Percentiles rank a stretch among this genome's conserved stretches.
These are phyloP conservation scores for Bauhinia variegata DNA, from an alignment of 306 rosid genomes.

Conservation along the genomic window DNA sequence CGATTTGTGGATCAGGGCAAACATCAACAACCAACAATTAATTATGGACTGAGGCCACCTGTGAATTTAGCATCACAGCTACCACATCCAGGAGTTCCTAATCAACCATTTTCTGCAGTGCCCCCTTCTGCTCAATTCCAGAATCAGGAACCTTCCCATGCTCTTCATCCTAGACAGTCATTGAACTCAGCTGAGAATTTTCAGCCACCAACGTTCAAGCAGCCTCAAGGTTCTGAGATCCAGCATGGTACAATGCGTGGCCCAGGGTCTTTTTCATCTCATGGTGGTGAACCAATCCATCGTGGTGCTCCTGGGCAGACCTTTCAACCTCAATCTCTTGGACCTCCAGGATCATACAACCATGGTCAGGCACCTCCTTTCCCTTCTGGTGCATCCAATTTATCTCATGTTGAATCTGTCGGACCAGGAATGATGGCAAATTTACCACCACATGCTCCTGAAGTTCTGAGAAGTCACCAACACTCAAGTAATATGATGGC, in stretches of 20 bases:
- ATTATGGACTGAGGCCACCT: constrained; percentile 48
- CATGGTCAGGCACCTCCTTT: constrained; percentile 59
- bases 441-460: constrained; percentile 59
- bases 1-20: constrained; percentile 44
- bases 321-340: constrained; percentile 49
- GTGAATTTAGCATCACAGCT: constrained; percentile 44
- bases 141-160: constrained; percentile 56
- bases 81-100: constrained; percentile 55
- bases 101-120: constrained; percentile 49
- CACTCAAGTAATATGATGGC: constrained; percentile 39
- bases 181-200: constrained; percentile 13
- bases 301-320: constrained; percentile 46
- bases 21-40: constrained; percentile 41
- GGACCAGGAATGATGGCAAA: constrained; percentile 55
- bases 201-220: constrained; percentile 35
- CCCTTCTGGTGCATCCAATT: constrained; percentile 51
- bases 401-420: constrained; percentile 47
- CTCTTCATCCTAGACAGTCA: constrained; percentile 39
- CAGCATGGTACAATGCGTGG: constrained; percentile 39
- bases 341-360: constrained; percentile 51
- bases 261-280: constrained; percentile 39
- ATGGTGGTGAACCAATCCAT: constrained; percentile 44
- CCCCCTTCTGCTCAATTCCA: constrained; percentile 46
- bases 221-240: constrained; percentile 21
- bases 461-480: constrained; percentile 47